Evolutionary conservation across 2,329 filamentous ascomycete genomes (phyloP), one percentile per base, ranked within the genome.

Genomic region (Diaporthe capsici): DNA sequence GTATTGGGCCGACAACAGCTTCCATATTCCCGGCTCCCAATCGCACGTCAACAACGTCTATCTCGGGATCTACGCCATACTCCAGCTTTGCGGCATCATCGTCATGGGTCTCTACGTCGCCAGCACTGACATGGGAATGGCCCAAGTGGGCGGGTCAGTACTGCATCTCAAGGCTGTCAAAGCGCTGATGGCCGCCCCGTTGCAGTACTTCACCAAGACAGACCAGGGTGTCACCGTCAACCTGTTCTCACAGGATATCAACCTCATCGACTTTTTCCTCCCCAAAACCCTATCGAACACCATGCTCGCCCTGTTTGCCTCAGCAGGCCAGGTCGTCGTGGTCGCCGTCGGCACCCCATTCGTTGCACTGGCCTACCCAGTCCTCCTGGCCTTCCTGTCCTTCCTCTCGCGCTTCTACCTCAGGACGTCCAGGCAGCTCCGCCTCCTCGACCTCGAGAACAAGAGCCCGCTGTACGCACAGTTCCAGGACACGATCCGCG

Each of bases 401-500:
- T 71, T 82, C 4, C 81, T 88, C 28, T 84, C 87, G 73, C 85
- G 84, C 53, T 81, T 85, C 74, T 89, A 88, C 76, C 81, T 89
- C 17, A 83, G 84, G 6, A 88, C 87, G 2, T 87, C 86, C 2
- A 84, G 87, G 9, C 87, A 88, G 76, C 79, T 89, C 15, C 85
- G 87, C 74, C 83, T 86, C 49, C 79, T 88, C 47, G 87, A 88
- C 51, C 81, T 88, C 20, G 87, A 88, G 78, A 68, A 63, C 55
- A 75, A 68, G 61, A 67, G 71, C 25, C 74, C 74, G 8, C 49
- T 65, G 1, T 63, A 49, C 49, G 81, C 82, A 7, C 81, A 89
- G 74, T 90, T 90, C 75, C 82, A 85, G 6, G 88, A 90, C 77
- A 86, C 85, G 4, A 80, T 88, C 2, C 84, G 85, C 44, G 88